Conservation (phyloP, 805 yeast species). For the Metschnikowia rubicola region DNA sequence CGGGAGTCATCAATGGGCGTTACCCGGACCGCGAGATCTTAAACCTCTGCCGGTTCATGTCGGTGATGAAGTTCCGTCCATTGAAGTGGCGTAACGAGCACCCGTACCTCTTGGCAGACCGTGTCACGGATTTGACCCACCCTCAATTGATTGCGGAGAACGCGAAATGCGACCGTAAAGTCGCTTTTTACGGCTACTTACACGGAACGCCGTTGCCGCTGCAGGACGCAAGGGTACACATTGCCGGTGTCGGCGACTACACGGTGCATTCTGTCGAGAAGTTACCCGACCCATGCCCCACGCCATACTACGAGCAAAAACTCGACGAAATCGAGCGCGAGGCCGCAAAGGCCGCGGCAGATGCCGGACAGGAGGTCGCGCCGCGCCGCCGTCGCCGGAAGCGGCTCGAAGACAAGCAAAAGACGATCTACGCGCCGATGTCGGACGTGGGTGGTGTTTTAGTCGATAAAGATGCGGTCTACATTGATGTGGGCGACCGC, state of each 20-base stretch:
- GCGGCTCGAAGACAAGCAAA: slow-evolving; percentile 90
- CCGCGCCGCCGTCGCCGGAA: slow-evolving; percentile 67
- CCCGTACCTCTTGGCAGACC: slow-evolving; percentile 87
- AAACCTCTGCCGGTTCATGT: slow-evolving; percentile 85
- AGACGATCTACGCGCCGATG: slow-evolving; percentile 97
- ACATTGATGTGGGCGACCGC: slow-evolving; percentile 70
- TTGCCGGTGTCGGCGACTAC: slow-evolving; percentile 94
- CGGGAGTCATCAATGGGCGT: slow-evolving; percentile 95
- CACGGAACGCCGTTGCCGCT: slow-evolving; percentile 87
- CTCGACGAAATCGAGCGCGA: slow-evolving; percentile 80
- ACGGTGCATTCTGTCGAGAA: slow-evolving; percentile 74
- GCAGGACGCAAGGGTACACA: slow-evolving; percentile 72
- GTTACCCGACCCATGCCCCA: slow-evolving; percentile 98
- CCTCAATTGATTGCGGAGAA: slow-evolving; percentile 77
- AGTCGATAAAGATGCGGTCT: slow-evolving; percentile 96
- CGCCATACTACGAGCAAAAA: slow-evolving; percentile 86
- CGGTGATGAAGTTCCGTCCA: slow-evolving; percentile 99
- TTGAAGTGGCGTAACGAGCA: slow-evolving; percentile 99
- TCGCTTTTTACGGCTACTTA: slow-evolving; percentile 89
- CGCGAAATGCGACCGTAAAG: slow-evolving; percentile 80
- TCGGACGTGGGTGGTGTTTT: slow-evolving; percentile 98
- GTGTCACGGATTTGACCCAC: slow-evolving; percentile 91
- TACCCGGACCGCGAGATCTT: slow-evolving; percentile 96
- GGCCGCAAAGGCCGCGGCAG: slow-evolving; percentile 60
- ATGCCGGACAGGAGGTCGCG: slow-evolving; percentile 52